Evolutionary conservation across 352 stramenopile genomes (phyloP), one percentile per base, ranked within the genome.

Genomic region (Phytophthora tentaculata): DNA sequence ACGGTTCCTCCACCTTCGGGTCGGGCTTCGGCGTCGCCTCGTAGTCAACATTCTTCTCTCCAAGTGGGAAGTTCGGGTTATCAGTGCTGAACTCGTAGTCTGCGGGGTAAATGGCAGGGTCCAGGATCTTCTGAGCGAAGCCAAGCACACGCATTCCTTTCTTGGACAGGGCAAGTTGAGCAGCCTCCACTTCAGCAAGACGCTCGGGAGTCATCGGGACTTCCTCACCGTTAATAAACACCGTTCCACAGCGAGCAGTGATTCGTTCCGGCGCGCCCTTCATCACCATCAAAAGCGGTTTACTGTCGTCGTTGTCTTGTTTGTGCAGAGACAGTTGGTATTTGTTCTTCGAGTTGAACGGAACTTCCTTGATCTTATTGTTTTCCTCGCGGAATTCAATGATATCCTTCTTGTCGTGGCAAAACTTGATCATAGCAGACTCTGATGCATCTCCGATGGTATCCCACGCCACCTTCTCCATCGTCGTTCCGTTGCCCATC

Each of bases 211-310:
- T 97, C 63, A 98, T 87, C 59, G 98, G 97, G 19, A 84, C 78
- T 22, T 79, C 76, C 67, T 88, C 61, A 2, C 82, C 82, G 51
- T 72, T 70, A 13, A 90, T 58, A 68, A 98, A 63, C n/a, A 96
- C 76, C n/a, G 81, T 84, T 44, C 76, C 71, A 71, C 97, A 99
- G 20, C 96, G 80, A 22, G 82, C 76, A n/a, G 98, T 83, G 71
- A 99, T 98, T 45, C 93, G 88, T 60, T 99, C 97, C 2, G 97
- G 97, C 0, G 96, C 97, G 58, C 97, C 97, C 77, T 99, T 99
- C 82, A 99, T 98, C 26, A 91, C 81, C 68, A 95, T 76, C 26
- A 95, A 61, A 2, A 90, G 56, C 5, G 86, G 83, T 43, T 84
- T 76, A 8, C 43, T 69, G 41, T 89, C 77, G 45, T 95, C 79